phyloP scores from a whole-genome alignment of 345 rosid genomes.

The Carallia brachiata region DNA sequence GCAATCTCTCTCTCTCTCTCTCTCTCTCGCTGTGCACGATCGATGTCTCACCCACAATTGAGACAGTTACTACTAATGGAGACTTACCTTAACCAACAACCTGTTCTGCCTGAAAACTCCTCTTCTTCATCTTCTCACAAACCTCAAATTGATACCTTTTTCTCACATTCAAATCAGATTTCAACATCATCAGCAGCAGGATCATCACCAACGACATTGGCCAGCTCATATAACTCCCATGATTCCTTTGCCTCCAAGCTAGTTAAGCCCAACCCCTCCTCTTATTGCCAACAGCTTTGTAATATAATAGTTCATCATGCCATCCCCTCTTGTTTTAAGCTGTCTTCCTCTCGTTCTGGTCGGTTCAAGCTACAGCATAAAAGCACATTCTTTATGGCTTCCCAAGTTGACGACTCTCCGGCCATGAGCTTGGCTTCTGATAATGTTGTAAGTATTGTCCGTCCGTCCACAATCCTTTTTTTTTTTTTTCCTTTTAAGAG shows the following conservation, averaged over 20 bases:
- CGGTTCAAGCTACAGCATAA: slow-evolving; percentile 1
- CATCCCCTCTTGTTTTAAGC: slow-evolving; percentile 20
- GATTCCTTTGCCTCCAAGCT: slow-evolving; percentile 48
- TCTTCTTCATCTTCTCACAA: slow-evolving; percentile 36
- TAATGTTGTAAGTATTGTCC: slow-evolving; percentile 34
- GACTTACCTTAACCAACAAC: slow-evolving; percentile 7
- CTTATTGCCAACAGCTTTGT: background rate
- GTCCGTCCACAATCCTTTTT: background rate
- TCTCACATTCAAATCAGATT: background rate
- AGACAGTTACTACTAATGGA: background rate
- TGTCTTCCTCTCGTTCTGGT: slow-evolving; percentile 7
- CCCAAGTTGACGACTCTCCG: slow-evolving; percentile 2
- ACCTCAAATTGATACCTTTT: background rate
- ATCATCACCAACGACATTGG: slow-evolving; percentile 18
- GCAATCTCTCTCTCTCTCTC: slow-evolving; percentile 3
- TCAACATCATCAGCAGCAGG: slow-evolving; percentile 4
- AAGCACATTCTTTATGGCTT: slow-evolving; percentile 27
- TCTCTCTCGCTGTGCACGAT: background rate
- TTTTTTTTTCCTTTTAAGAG: too few species aligned
- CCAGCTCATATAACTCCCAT: background rate
- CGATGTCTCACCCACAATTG: slow-evolving; percentile 12
- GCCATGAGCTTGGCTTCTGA: slow-evolving; percentile 20
- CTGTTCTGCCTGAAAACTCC: slow-evolving; percentile 46
- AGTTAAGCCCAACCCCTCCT: background rate
- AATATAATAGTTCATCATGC: background rate